Base-by-base conservation (phyloP, 208 protist genomes). In the Endotrypanum monterogeii region DNA sequence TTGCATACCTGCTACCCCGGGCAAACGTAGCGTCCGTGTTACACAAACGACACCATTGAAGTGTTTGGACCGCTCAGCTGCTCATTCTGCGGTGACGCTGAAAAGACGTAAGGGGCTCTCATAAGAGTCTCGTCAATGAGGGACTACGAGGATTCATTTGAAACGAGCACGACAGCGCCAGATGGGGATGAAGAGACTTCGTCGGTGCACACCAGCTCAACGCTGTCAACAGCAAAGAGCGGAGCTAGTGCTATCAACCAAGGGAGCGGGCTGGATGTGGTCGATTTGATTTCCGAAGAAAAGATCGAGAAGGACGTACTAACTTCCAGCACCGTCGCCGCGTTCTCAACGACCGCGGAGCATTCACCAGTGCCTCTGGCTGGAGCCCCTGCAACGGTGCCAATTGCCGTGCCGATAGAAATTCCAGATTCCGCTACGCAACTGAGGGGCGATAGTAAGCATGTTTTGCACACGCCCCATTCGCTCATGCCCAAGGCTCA, bases 71-170 rank as follows among this genome's bases (percentile, higher is more conserved):
- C 9, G 28, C 28, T 65, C 20, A 32, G 28, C 37, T 30, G 6
- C 60, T 9, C 9, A 65, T 23, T 18, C 56, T 2, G 56, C 39
- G 12, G 28, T 32, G 20, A 20, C 23, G 56, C 56, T 62, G 56
- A 9, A 7, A 14, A 62, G 2, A 39, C 35, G 4, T 16, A 14
- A 41, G 56, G n/a, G n/a, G n/a, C n/a, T n/a, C 56, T 62, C 30
- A 14, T 32, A 16, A 28, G 16, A 5, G 18, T 48, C 11, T 11
- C 37, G 14, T 11, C 60, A 28, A 95, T 95, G 91, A 83, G 74
- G 67, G 67, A 73, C n/a, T 95, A 93, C 77, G 81, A 86, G 23
- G 88, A 93, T 50, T 88, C 84, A 0, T 95, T 95, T 77, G 87
- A 92, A 44, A 58, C 71, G n/a, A 78, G 73, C 37, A 82, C 88